Evolutionary conservation across 768 basidiomycete genomes (phyloP), one percentile per base, ranked within the genome.

Genomic region (Macrolepiota dolichaula): DNA sequence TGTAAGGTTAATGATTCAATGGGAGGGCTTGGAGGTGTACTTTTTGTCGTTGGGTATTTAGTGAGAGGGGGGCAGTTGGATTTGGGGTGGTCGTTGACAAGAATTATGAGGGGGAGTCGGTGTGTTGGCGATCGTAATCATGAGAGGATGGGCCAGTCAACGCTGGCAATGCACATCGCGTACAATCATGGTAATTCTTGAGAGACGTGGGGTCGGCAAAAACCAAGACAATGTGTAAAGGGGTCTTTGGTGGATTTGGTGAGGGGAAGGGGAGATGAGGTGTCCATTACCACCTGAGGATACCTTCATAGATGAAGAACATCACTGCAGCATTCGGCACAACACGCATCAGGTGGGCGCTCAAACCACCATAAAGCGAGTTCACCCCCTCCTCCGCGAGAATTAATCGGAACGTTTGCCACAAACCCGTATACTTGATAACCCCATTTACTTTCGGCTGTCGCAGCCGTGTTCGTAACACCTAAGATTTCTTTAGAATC

Each of bases 301-400:
- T 78, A 25, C 89, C 86, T 72, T 98, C 96, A 69, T 98, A 98
- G 69, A 97, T 94, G 63, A 87, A 87, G 76, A 89, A 99, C 96
- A 98, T 98, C 65, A 96, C 92, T 0, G 90, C 91, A 0, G 96
- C 96, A 67, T 99, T 99, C 6, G 96, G 96, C 3, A 99, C 92
- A 60, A 98, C 95, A 53, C 97, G 88, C 85, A 99, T 89, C 60
- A 99, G 80, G 72, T 98, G 97, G 0, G 97, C 95, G 57, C 88
- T 90, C 58, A 99, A 83, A 10, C 97, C 97, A 36, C 93, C 90
- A 67, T 99, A 98, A 19, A 98, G 71, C 3, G 91, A 86, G 44
- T 86, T 81, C 1, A 85, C 85, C 25, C 95, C 97, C 71, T 99
- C 97, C 71, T 99, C 97, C 3, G 84, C 85, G 42, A 96, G 81